Percentiles rank a stretch among this genome's conserved stretches.
Evolutionary conservation across 1,139 yeast genomes (phyloP).

Genomic region (Taphrina communis): DNA sequence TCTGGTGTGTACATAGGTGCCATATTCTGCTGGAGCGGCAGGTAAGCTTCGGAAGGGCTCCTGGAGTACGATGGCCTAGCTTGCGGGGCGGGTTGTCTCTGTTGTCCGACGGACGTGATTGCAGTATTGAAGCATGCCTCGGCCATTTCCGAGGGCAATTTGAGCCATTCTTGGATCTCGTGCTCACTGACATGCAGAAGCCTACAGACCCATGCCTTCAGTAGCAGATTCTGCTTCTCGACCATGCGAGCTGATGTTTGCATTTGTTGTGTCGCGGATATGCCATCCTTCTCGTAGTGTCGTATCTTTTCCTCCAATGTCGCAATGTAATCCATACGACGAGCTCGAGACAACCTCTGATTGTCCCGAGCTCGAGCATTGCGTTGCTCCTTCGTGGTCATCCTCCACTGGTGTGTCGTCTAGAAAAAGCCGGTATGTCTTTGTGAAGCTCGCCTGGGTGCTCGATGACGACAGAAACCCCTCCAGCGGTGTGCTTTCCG

Average conservation of each 20-base stretch:
- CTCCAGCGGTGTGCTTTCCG: too few species aligned
- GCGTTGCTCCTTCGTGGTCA: slow-evolving; percentile 27
- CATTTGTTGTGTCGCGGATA: slow-evolving; percentile 61
- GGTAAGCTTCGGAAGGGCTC: background rate
- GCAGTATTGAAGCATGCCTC: slow-evolving; percentile 7
- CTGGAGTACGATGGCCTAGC: background rate
- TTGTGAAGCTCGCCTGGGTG: too few species aligned
- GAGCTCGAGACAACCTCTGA: slow-evolving; percentile 33
- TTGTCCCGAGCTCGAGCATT: slow-evolving; percentile 37
- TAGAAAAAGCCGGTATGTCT: too few species aligned
- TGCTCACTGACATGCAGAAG: slow-evolving; percentile 9
- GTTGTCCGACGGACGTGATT: background rate
- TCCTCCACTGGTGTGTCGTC: background rate
- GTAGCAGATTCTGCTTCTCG: slow-evolving; percentile 51
- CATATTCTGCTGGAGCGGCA: background rate
- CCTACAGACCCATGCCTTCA: slow-evolving; percentile 20
- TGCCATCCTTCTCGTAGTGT: slow-evolving; percentile 55
- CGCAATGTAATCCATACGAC: slow-evolving; percentile 30
- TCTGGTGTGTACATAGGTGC: background rate
- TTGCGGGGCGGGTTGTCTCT: background rate
- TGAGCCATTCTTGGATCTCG: slow-evolving; percentile 26
- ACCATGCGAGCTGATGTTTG: slow-evolving; percentile 90
- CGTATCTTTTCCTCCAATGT: slow-evolving; percentile 35
- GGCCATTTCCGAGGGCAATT: slow-evolving; percentile 15
- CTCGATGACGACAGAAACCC: too few species aligned